Conservation (phyloP, 495 filamentous ascomycete species). For the Penicillium fimorum region DNA sequence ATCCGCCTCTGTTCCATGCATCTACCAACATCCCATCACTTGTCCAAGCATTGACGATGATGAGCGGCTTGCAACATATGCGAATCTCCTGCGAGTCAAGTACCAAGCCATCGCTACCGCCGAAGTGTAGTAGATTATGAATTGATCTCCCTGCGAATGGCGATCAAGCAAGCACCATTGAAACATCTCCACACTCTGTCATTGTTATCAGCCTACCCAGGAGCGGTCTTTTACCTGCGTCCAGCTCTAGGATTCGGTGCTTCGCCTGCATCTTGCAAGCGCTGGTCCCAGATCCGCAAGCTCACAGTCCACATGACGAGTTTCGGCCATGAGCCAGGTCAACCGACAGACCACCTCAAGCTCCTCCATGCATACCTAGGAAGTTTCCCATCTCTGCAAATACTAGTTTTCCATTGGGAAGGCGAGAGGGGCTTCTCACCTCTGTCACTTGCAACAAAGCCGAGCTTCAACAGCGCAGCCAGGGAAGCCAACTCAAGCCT, state of each 20-base stretch:
- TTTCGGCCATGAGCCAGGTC: conserved; percentile 54
- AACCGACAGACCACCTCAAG: conserved; percentile 68
- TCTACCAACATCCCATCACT: conserved; percentile 81
- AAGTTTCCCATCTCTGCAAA: conserved; percentile 59
- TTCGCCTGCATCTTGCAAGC: conserved; percentile 57
- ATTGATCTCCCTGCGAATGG: conserved; percentile 73
- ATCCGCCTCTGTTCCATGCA: conserved; percentile 77
- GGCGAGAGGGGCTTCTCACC: conserved; percentile 67
- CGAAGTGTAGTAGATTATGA: conserved; percentile 78
- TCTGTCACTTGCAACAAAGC: conserved; percentile 61
- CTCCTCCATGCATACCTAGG: conserved; percentile 71
- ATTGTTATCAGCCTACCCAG: conserved; percentile 64
- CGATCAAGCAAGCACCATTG: conserved; percentile 65
- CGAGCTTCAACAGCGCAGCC: conserved; percentile 46
- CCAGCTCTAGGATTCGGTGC: conserved; percentile 63
- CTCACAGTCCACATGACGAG: conserved; percentile 66
- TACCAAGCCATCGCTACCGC: conserved; percentile 62
- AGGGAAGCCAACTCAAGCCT: conserved; percentile 43
- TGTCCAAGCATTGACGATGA: conserved; percentile 61
- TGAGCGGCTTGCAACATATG: conserved; percentile 65
- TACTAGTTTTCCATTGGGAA: conserved; percentile 68
- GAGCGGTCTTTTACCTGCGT: conserved; percentile 67
- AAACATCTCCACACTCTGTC: conserved; percentile 59
- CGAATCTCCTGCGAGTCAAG: conserved; percentile 68
- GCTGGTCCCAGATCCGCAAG: conserved; percentile 71